Conservation (phyloP, 2,329 filamentous ascomycete species). For the Nigrospora osmanthi region DNA sequence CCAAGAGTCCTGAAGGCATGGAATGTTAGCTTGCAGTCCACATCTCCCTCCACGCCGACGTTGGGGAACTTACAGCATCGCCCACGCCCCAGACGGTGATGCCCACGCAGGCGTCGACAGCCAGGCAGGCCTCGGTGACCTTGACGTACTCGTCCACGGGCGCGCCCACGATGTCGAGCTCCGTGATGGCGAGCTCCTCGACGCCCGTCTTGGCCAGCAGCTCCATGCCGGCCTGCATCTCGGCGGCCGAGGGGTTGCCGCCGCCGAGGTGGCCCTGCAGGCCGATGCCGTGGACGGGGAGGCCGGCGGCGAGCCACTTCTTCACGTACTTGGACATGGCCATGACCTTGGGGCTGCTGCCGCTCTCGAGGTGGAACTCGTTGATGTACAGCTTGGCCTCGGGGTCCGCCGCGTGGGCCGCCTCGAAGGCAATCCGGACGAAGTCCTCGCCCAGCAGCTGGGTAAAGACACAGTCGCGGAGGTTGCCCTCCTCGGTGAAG, state of each 20-base stretch:
- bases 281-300: conserved; percentile 51
- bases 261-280: conserved; percentile 38
- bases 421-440: conserved; percentile 59
- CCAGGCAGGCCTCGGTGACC: conserved; percentile 34
- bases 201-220: conserved; percentile 32
- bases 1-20: conserved; percentile 8
- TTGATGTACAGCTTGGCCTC: conserved; percentile 65
- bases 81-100: conserved; percentile 36
- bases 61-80: conserved; percentile 9
- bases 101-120: conserved; percentile 38
- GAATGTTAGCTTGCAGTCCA: not conserved
- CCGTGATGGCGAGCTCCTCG: conserved; percentile 46
- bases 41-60: not conserved
- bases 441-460: conserved; percentile 60
- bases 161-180: conserved; percentile 45
- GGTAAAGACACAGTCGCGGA: conserved; percentile 54
- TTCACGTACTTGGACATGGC: conserved; percentile 41
- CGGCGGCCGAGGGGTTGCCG: conserved; percentile 24
- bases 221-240: conserved; percentile 30
- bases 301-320: conserved; percentile 39
- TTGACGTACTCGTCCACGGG: conserved; percentile 34
- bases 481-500: conserved; percentile 47
- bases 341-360: conserved; percentile 45
- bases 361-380: conserved; percentile 56
- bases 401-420: conserved; percentile 57